Base-by-base conservation (phyloP, 1,284 basidiomycete species). In the Somion occarium region DNA sequence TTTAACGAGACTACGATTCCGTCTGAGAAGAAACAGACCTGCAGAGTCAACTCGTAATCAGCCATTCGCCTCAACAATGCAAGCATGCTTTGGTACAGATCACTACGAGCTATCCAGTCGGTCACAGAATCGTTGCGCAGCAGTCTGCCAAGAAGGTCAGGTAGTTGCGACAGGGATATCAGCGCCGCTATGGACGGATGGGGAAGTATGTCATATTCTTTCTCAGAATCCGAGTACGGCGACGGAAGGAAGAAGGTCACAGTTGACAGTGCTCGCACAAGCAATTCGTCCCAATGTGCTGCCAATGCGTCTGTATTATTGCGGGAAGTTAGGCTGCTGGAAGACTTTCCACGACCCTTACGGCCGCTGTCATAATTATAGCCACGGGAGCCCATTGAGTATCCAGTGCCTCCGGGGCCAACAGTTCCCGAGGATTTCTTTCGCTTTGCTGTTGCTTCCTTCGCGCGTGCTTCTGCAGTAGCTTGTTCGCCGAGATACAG, bases 51-150 rank as follows among this genome's bases (percentile, higher is more conserved):
- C 58, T 80, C 77, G 52, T 73, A 76, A 53, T 79, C 77, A 2
- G 72, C 73, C 65, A 80, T 67, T n/a, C 73, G 67, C 30, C 72
- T 69, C 23, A 80, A 62, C 5, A 80, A 62, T 11, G 61, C 66
- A 3, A 80, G 61, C 72, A 76, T 74, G 3, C 73, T 71, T 49
- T 76, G 65, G 56, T 80, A 80, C 18, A 72, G 67, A 13, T 74
- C 69, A 49, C 66, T 71, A 20, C 78, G 71, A 2, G 68, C 55
- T 23, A 69, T 73, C 79, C 79, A 80, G 53, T 80, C 78, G 1
- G 68, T 73, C 11, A 80, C 71, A 0, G 76, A 78, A 59, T 82
- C 79, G 57, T 80, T 82, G 15, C 79, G 69, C 19, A 80, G 64
- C 11, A 80, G 68, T 30, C 56, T 61, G 5, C 63, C 72, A n/a